Evolutionary conservation across 495 filamentous ascomycete genomes (phyloP).

Genomic region (Xylaria scruposa): DNA sequence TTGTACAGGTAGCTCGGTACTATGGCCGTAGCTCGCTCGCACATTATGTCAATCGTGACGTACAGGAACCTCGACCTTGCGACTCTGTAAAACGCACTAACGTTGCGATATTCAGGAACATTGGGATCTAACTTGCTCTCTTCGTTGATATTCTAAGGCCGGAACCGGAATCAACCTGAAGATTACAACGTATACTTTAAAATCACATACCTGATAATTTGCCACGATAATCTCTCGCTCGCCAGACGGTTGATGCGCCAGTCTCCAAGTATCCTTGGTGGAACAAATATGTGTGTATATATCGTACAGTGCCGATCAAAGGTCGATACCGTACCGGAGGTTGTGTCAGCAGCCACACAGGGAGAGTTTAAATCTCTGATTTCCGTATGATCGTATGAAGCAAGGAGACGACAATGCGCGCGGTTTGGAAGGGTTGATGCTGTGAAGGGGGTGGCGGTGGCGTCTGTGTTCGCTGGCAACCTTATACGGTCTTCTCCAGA

Average conservation of each 20-base stretch:
- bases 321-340: neutral
- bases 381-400: neutral
- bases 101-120: constrained; percentile 18
- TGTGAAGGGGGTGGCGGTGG: neutral
- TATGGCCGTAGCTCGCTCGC: neutral
- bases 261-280: neutral
- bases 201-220: neutral
- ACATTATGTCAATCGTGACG: constrained; percentile 14
- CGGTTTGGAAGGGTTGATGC: neutral
- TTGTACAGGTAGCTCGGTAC: neutral
- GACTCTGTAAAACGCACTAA: constrained; percentile 12
- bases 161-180: neutral
- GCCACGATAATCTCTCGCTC: neutral
- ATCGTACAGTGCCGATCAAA: neutral
- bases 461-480: neutral
- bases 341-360: neutral
- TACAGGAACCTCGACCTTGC: constrained; percentile 8
- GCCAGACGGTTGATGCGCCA: neutral
- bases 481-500: neutral
- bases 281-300: neutral
- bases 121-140: neutral
- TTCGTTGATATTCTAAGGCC: neutral
- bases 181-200: neutral
- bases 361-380: neutral
- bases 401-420: neutral